Evolutionary conservation across 1,284 basidiomycete genomes (phyloP), one percentile per base, ranked within the genome.

Genomic region (Trametes versicolor): DNA sequence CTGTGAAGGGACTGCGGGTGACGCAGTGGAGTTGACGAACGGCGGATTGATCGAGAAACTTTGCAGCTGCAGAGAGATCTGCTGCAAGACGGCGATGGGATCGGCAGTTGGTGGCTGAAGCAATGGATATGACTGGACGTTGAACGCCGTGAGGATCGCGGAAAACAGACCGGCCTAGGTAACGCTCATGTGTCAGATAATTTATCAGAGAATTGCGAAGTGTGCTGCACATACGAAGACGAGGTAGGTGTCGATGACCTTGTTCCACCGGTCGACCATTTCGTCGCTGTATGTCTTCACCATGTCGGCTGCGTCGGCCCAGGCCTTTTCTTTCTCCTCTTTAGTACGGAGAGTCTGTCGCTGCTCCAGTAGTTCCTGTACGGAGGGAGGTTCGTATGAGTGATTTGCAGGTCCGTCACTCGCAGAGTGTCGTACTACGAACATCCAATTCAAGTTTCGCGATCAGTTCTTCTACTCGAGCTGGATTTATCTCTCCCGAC

Each of bases 211-310:
- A 13, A 12, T 15, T 4, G 13, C 5, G 6, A 17, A 27, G 12
- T 5, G 17, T 12, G 19, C 9, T 36, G 41, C 21, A 45, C 53
- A 12, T 41, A 55, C 53, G 17, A 55, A 55, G 23, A 55, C 15
- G 37, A 55, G 53, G 19, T 55, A 55, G 15, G 23, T 32, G 12
- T 55, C 23, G 23, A 55, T 55, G 25, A 17, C 39, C 19, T 15
- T 45, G 15, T 45, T 55, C 53, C 53, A 55, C 6, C 53, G 53
- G 8, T 43, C 27, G 8, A 55, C 19, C 39, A 41, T 41, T 7
- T 55, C 53, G 13, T 55, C 39, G 39, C 53, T 43, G 39, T 43
- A 29, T 19, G 23, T 37, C 32, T 34, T 13, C 1, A 27, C 32
- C 50, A 21, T 52, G 12, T 13, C 27, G 9, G 48, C 50, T 1